phyloP scores from a whole-genome alignment of 257 asterid genomes.

The Lavandula angustifolia region DNA sequence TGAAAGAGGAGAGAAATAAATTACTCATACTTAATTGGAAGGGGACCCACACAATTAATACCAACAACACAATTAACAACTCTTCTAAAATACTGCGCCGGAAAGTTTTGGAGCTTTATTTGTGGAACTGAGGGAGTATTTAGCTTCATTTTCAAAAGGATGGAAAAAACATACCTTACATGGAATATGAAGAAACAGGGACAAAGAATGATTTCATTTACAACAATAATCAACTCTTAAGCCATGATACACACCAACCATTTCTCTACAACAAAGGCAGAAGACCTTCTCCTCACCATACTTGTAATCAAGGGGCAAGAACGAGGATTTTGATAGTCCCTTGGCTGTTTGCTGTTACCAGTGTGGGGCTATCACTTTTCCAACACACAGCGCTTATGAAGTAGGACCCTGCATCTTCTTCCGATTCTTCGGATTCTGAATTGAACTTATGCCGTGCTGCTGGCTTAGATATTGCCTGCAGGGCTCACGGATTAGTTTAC shows the following conservation, averaged over 20 bases:
- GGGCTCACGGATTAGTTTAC: neutral
- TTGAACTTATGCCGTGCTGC: conserved; percentile 73
- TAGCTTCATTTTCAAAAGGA: too few species aligned
- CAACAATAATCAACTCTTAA: conserved; percentile 15
- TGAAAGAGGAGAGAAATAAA: too few species aligned
- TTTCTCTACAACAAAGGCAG: neutral
- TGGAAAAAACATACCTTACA: neutral
- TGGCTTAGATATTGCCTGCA: conserved; percentile 77
- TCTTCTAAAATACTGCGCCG: too few species aligned
- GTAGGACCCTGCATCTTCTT: conserved; percentile 59
- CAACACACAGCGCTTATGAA: conserved; percentile 93
- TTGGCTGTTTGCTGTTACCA: conserved; percentile 78
- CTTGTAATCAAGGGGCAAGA: conserved; percentile 54
- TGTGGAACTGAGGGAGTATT: too few species aligned
- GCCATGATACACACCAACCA: neutral
- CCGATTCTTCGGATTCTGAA: conserved; percentile 51
- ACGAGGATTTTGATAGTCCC: conserved; percentile 85
- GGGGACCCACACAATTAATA: too few species aligned
- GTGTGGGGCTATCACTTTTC: conserved; percentile 80
- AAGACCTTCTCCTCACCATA: too few species aligned
- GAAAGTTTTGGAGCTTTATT: too few species aligned
- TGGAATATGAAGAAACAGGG: neutral
- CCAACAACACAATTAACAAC: too few species aligned
- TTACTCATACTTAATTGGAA: too few species aligned
- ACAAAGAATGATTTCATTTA: conserved; percentile 19